Base-by-base conservation (phyloP, 768 basidiomycete species). In the Paxillus ammoniavirescens region DNA sequence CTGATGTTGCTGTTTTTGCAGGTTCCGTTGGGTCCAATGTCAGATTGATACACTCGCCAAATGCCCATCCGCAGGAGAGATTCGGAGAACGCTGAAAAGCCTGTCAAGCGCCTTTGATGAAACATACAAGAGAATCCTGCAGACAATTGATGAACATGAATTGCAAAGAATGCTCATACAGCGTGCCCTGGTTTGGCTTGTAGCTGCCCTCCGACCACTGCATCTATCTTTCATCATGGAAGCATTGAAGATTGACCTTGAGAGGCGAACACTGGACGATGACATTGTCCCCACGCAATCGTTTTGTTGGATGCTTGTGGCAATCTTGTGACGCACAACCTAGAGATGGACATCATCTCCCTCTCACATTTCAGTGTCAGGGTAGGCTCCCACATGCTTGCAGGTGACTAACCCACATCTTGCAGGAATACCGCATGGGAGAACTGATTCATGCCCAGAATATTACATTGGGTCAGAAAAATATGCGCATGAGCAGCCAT, bases 21-120 rank as follows among this genome's bases (percentile, higher is more conserved):
- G 59, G 60, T 60, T 61, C 7, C 52, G 60, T 10, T 60, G 60
- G 59, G 48, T 61, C 0, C 52, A 61, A 15, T 61, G 60, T 33
- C 60, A 61, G 28, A 49, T 61, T 13, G 31, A 40, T n/a, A 17
- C 21, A 0, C 42, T 61, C 15, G 56, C 57, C 15, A 18, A 15
- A 43, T 61, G 58, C 33, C 31, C 49, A 3, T 53, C 55, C 13
- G 3, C 33, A 2, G 35, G 14, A n/a, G 14, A 47, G 14, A 41
- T 61, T 12, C 40, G 50, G 7, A 41, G 46, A 18, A 47, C 47
- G n/a, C 47, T 61, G 0, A 13, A 31, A 4, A 48, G 40, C 31
- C 60, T 61, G 28, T 55, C 59, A 3, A 37, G 1, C 2, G 52
- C 17, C 8, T 50, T 61, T 4, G 33, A 61, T 5, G 46, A 18